These are phyloP conservation scores for Globisporangium megalacanthum DNA, from an alignment of 352 stramenopile genomes.

Conservation along the genomic window DNA sequence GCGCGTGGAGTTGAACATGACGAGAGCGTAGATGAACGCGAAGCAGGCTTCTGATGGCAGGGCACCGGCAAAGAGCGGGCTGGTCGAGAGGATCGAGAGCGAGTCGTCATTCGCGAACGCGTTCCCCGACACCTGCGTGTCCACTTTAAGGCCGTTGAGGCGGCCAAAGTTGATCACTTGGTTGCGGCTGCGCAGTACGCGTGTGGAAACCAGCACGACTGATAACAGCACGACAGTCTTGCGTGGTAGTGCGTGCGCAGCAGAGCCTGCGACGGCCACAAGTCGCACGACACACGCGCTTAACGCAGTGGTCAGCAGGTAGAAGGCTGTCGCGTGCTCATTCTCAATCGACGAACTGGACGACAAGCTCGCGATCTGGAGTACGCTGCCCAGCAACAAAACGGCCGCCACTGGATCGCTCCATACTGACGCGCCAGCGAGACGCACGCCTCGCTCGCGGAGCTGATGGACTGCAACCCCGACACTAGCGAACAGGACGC, in stretches of 20 bases:
- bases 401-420: background rate
- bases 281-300: slow-evolving; percentile 18
- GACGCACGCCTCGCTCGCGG: background rate
- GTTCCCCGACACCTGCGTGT: slow-evolving; percentile 43
- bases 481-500: slow-evolving; percentile 28
- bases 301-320: slow-evolving; percentile 53
- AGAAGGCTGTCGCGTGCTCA: slow-evolving; percentile 81
- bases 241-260: background rate
- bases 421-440: background rate
- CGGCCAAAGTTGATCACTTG: slow-evolving; percentile 87
- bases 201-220: slow-evolving; percentile 34
- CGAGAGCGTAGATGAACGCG: slow-evolving; percentile 29
- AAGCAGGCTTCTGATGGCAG: slow-evolving; percentile 25
- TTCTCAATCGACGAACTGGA: slow-evolving; percentile 89
- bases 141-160: slow-evolving; percentile 52
- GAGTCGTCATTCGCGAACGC: slow-evolving; percentile 77
- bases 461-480: slow-evolving; percentile 13
- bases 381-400: slow-evolving; percentile 15
- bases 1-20: slow-evolving; percentile 5
- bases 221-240: slow-evolving; percentile 11
- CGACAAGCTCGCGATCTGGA: slow-evolving; percentile 60
- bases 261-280: background rate
- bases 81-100: slow-evolving; percentile 75
- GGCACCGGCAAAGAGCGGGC: slow-evolving; percentile 27
- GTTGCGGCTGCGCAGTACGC: slow-evolving; percentile 69